A percentile compares a stretch with the other conserved stretches of the same genome.
These are phyloP conservation scores for Apiotrichum gamsii DNA, from an alignment of 1,284 basidiomycete species.

Conservation along the genomic window DNA sequence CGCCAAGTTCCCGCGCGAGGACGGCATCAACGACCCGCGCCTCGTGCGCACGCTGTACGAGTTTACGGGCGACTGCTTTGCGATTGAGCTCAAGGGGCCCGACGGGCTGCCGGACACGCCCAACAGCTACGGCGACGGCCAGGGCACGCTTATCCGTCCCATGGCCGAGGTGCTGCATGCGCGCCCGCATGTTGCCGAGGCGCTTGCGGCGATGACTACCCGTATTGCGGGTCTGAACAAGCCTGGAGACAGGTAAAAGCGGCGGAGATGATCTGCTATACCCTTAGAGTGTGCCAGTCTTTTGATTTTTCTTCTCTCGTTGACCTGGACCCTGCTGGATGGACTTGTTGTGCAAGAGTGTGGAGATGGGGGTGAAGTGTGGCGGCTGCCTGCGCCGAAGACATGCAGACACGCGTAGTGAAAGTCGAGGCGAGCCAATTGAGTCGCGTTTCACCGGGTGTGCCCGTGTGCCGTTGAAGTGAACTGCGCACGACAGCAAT, in stretches of 20 bases:
- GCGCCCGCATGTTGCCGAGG: constrained; percentile 4
- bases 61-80: constrained; percentile 43
- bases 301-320: too few relatives aligned
- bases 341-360: too few relatives aligned
- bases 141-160: constrained; percentile 32
- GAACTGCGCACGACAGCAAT: too few relatives aligned
- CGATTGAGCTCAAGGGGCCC: constrained; percentile 40
- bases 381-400: too few relatives aligned
- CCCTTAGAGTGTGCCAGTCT: too few relatives aligned
- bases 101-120: constrained; percentile 33
- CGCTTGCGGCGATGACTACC: constrained; percentile 1
- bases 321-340: too few relatives aligned
- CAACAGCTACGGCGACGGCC: constrained; percentile 37
- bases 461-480: too few relatives aligned
- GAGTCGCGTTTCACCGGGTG: too few relatives aligned
- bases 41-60: constrained; percentile 42
- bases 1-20: constrained; percentile 34
- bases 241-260: constrained; percentile 9
- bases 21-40: constrained; percentile 37
- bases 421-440: too few relatives aligned
- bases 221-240: constrained; percentile 9
- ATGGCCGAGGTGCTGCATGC: constrained; percentile 23
- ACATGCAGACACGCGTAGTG: too few relatives aligned
- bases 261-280: too few relatives aligned
- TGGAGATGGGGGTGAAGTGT: too few relatives aligned